Evolutionary conservation across 768 basidiomycete genomes (phyloP).

Genomic region (Termitomyces sp.): DNA sequence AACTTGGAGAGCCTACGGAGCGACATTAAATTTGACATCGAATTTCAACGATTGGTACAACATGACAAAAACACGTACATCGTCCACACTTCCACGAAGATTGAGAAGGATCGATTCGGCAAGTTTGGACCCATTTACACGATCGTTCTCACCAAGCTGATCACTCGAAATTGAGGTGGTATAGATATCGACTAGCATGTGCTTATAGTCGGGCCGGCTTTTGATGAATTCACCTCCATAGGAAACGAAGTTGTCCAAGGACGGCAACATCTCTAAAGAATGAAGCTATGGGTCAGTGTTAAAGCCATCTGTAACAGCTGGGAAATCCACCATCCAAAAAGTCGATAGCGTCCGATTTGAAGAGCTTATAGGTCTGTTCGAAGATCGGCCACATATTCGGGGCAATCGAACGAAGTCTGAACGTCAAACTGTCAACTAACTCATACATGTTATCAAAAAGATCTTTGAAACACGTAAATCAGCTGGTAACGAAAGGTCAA

Average conservation of each 20-base stretch:
- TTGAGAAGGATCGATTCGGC: slow-evolving; percentile 80
- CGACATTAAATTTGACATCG: slow-evolving; percentile 2
- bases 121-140: slow-evolving; percentile 79
- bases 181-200: slow-evolving; percentile 82
- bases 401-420: slow-evolving; percentile 70
- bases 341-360: slow-evolving; percentile 80
- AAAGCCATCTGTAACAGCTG: neutral
- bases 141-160: slow-evolving; percentile 79
- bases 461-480: slow-evolving; percentile 36
- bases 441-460: slow-evolving; percentile 86
- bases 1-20: slow-evolving; percentile 49
- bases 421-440: slow-evolving; percentile 78
- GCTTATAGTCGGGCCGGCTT: slow-evolving; percentile 64
- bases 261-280: slow-evolving; percentile 73
- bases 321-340: slow-evolving; percentile 70
- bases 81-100: slow-evolving; percentile 70
- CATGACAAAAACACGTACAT: slow-evolving; percentile 39
- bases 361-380: slow-evolving; percentile 73
- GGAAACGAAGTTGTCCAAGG: slow-evolving; percentile 84
- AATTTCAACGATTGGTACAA: neutral
- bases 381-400: slow-evolving; percentile 86
- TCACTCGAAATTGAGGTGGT: slow-evolving; percentile 62
- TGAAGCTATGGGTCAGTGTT: neutral
- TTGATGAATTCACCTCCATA: slow-evolving; percentile 77
- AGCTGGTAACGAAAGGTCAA: neutral